phyloP scores from a whole-genome alignment of 176 grass and related monocot genomes.

The Aegilops bicornis region DNA sequence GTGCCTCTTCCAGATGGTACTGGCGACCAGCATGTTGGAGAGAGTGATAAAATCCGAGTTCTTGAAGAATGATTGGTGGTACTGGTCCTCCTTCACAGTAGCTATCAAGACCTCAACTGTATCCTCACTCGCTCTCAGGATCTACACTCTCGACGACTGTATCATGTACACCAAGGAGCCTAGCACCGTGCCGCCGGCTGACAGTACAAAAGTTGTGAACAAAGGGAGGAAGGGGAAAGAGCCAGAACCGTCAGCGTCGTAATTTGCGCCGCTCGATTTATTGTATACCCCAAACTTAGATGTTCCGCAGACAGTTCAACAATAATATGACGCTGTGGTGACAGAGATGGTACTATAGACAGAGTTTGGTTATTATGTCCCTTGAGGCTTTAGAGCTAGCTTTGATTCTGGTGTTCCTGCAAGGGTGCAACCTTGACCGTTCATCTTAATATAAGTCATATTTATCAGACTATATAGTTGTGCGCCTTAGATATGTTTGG shows the following conservation, averaged over 20 bases:
- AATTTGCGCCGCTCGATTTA: background rate
- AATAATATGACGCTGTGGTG: background rate
- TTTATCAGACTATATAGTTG: background rate
- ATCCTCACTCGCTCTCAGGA: constrained; percentile 70
- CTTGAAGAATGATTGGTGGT: constrained; percentile 85
- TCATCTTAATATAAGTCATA: background rate
- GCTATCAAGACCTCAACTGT: constrained; percentile 77
- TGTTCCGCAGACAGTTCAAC: background rate
- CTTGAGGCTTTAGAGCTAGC: background rate
- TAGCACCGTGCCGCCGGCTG: constrained; percentile 11
- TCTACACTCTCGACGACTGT: constrained; percentile 79
- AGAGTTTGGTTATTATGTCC: background rate
- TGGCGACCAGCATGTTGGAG: constrained; percentile 68
- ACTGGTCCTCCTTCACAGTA: constrained; percentile 90
- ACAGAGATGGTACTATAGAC: constrained; percentile 18
- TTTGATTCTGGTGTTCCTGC: constrained; percentile 16
- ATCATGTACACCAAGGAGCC: constrained; percentile 73
- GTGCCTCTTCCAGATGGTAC: constrained; percentile 62
- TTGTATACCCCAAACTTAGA: constrained; percentile 41
- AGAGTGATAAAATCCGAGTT: constrained; percentile 73
- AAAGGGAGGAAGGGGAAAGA: constrained; percentile 45
- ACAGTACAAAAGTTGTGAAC: constrained; percentile 44
- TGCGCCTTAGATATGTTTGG: background rate
- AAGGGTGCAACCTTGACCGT: constrained; percentile 28
- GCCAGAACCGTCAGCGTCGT: constrained; percentile 23